Conservation (phyloP, 495 filamentous ascomycete genomes). For the Extremus antarcticus region DNA sequence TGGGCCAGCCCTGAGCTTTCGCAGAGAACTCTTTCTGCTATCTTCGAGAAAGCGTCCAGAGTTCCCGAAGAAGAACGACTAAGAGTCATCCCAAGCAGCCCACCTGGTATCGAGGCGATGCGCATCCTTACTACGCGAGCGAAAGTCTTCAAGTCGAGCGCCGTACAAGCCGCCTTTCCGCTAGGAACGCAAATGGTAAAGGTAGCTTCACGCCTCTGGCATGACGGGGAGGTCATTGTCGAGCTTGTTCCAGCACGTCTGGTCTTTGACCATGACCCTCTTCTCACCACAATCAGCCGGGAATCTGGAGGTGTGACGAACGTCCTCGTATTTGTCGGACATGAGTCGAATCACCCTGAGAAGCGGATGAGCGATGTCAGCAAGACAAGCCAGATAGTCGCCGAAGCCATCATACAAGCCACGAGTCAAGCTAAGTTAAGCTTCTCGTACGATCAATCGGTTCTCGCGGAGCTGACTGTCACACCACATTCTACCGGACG, state of each 20-base stretch:
- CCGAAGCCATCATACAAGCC: slow-evolving; percentile 46
- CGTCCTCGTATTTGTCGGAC: slow-evolving; percentile 36
- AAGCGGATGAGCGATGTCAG: slow-evolving; percentile 32
- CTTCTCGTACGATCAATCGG: slow-evolving; percentile 42
- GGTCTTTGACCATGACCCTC: slow-evolving; percentile 29
- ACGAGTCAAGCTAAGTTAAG: slow-evolving; percentile 39
- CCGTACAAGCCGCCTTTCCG: slow-evolving; percentile 37
- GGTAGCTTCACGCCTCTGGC: slow-evolving; percentile 33
- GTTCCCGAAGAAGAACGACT: slow-evolving; percentile 32
- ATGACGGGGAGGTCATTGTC: slow-evolving; percentile 34
- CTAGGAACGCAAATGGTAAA: slow-evolving; percentile 33
- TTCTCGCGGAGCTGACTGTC: slow-evolving; percentile 30
- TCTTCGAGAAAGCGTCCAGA: slow-evolving; percentile 25
- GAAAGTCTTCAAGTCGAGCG: slow-evolving; percentile 23
- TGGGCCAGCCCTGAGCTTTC: slow-evolving; percentile 40
- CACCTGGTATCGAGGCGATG: slow-evolving; percentile 43
- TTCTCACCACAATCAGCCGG: slow-evolving; percentile 40
- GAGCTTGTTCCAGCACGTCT: slow-evolving; percentile 36
- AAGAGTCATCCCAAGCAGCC: slow-evolving; percentile 31
- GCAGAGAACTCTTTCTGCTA: slow-evolving; percentile 42
- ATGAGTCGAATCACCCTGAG: slow-evolving; percentile 19
- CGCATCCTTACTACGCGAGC: slow-evolving; percentile 32
- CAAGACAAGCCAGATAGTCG: slow-evolving; percentile 40
- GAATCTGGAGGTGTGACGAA: slow-evolving; percentile 29
- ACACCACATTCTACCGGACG: slow-evolving; percentile 3